Evolutionary conservation across 148 eudicot species (phyloP).

Genomic region (Nepenthes gracilis): DNA sequence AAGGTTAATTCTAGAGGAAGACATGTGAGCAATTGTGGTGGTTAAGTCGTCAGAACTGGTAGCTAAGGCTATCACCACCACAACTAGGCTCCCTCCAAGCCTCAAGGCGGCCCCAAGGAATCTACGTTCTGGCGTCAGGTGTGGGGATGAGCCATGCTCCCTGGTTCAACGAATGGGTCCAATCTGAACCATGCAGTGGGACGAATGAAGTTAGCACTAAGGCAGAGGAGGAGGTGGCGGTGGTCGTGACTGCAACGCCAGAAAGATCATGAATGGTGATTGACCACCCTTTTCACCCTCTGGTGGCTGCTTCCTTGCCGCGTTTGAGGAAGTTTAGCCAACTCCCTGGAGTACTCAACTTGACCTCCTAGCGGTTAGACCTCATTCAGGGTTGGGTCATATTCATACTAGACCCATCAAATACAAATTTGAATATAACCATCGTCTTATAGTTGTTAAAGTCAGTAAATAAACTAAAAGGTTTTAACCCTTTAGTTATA

Average conservation of each 20-base stretch:
- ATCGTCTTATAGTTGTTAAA: no score
- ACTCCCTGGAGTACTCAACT: conserved; percentile 24
- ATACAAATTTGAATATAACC: no score
- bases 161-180: conserved; percentile 64
- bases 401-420: no score
- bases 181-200: conserved; percentile 59
- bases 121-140: conserved; percentile 71
- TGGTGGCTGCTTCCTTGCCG: conserved; percentile 20
- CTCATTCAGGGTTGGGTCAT: no score
- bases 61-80: conserved; percentile 33
- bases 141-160: conserved; percentile 92
- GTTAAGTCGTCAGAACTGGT: conserved; percentile 45
- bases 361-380: no score
- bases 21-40: conserved; percentile 22
- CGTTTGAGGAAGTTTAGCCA: conserved; percentile 41
- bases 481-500: no score
- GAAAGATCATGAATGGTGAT: conserved; percentile 84
- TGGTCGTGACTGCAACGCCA: conserved; percentile 64
- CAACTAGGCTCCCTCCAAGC: conserved; percentile 53
- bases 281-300: conserved; percentile 91
- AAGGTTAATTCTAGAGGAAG: conserved; percentile 30
- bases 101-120: conserved; percentile 83
- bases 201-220: conserved; percentile 95
- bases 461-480: no score
- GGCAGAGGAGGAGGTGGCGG: conserved; percentile 15